These are phyloP conservation scores for Chalaropsis ovoidea DNA, from an alignment of 2,329 filamentous ascomycete genomes.

Conservation along the genomic window DNA sequence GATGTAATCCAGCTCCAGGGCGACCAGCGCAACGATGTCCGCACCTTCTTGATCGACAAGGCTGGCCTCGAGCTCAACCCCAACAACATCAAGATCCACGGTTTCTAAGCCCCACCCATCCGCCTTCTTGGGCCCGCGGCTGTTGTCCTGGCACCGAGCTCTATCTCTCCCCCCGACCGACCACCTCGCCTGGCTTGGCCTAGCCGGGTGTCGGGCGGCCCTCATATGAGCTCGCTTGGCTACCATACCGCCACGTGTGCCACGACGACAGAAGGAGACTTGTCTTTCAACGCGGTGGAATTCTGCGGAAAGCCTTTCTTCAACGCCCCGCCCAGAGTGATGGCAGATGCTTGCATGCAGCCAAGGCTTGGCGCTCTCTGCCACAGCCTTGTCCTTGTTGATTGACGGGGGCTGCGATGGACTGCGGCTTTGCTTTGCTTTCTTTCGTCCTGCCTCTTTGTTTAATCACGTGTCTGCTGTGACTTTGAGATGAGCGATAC, in stretches of 20 bases:
- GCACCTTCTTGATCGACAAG: constrained; percentile 94
- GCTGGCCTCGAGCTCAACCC: constrained; percentile 85
- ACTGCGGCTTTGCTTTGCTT: too few relatives aligned
- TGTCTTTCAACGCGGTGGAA: constrained; percentile 23
- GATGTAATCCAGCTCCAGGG: constrained; percentile 99
- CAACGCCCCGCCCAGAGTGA: constrained; percentile 12
- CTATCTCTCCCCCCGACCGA: neutral
- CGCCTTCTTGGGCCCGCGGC: constrained; percentile 16
- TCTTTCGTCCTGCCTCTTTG: too few relatives aligned
- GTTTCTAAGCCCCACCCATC: constrained; percentile 37
- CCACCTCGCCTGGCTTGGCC: neutral
- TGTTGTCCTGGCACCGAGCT: constrained; percentile 22
- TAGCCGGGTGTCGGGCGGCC: neutral
- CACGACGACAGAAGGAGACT: constrained; percentile 15
- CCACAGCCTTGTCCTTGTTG: neutral
- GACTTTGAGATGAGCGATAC: constrained; percentile 19
- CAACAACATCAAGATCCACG: constrained; percentile 88
- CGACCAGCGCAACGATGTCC: constrained; percentile 97
- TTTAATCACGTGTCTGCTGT: constrained; percentile 9
- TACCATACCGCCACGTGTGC: neutral
- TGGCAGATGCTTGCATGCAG: neutral
- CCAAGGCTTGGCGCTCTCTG: neutral
- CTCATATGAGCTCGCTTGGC: neutral
- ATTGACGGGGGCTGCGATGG: neutral
- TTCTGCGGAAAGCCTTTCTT: constrained; percentile 23